These are phyloP conservation scores for Mortierella sp. DNA, from an alignment of 371 early-diverging fungal species.

Conservation along the genomic window DNA sequence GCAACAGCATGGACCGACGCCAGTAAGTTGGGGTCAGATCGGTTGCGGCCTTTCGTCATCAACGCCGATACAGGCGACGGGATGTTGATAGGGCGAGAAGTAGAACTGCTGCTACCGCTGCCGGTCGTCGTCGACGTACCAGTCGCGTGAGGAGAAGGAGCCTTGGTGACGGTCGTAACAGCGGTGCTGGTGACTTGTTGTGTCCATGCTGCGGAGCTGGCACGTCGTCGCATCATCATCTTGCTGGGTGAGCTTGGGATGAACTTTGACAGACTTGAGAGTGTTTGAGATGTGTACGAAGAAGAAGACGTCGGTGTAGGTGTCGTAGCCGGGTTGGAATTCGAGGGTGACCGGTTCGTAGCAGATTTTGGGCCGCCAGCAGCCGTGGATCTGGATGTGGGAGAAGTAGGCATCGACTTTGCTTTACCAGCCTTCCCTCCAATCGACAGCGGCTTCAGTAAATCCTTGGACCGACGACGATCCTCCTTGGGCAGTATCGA, in stretches of 20 bases:
- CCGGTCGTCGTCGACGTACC: neutral
- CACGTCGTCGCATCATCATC: constrained; percentile 36
- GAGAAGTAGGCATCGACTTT: neutral
- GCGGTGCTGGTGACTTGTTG: constrained; percentile 14
- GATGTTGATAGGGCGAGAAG: neutral
- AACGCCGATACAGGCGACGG: neutral
- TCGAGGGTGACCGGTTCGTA: neutral
- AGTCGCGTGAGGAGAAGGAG: neutral
- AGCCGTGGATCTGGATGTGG: neutral
- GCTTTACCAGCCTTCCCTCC: neutral
- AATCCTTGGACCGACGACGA: neutral
- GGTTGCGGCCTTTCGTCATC: constrained; percentile 26
- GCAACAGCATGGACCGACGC: neutral
- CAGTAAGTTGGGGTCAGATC: constrained; percentile 23
- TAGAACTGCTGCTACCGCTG: too few relatives aligned
- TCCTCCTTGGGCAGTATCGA: neutral
- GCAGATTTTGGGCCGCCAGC: neutral
- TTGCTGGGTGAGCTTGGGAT: constrained; percentile 28
- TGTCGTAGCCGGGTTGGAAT: neutral
- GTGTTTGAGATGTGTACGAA: neutral
- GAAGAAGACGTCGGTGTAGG: neutral
- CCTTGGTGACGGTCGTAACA: neutral
- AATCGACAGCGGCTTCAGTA: neutral
- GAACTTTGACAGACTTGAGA: constrained; percentile 36
- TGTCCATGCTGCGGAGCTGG: constrained; percentile 14